Percentiles rank a stretch among this genome's conserved stretches.
Evolutionary conservation across 176 grass and related monocot genomes (phyloP).

Genomic region (Bromus sterilis): DNA sequence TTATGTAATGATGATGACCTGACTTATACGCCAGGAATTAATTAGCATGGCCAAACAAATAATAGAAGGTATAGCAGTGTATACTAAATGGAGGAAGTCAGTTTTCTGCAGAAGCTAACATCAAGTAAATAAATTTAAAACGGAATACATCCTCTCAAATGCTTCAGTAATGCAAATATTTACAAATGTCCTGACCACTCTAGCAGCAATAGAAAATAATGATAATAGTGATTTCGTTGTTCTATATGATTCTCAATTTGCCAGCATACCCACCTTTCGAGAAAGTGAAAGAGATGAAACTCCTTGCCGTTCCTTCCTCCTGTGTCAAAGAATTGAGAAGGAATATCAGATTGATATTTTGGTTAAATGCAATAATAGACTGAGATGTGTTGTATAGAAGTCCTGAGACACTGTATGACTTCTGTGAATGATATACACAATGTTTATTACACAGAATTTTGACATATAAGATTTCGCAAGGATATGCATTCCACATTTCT

Average conservation of each 20-base stretch:
- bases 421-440: not conserved
- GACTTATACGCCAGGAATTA: not conserved
- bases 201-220: not conserved
- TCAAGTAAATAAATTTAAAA: too few relatives aligned
- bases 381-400: not conserved
- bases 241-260: not conserved
- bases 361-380: not conserved
- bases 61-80: not conserved
- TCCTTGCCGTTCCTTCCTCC: conserved; percentile 29
- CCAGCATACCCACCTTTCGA: conserved; percentile 38
- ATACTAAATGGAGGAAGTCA: not conserved
- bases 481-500: not conserved
- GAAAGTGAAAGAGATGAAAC: not conserved
- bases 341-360: not conserved
- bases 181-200: too few relatives aligned
- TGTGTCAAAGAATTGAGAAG: conserved; percentile 19
- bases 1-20: not conserved
- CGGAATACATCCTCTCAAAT: too few relatives aligned
- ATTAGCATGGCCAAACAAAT: not conserved
- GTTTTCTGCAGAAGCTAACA: not conserved
- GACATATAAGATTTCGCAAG: not conserved
- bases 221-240: not conserved
- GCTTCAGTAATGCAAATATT: too few relatives aligned
- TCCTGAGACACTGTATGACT: not conserved
- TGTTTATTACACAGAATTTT: not conserved